Evolutionary conservation across 2,329 filamentous ascomycete genomes (phyloP).

Genomic region (Rhynchosporium secalis): DNA sequence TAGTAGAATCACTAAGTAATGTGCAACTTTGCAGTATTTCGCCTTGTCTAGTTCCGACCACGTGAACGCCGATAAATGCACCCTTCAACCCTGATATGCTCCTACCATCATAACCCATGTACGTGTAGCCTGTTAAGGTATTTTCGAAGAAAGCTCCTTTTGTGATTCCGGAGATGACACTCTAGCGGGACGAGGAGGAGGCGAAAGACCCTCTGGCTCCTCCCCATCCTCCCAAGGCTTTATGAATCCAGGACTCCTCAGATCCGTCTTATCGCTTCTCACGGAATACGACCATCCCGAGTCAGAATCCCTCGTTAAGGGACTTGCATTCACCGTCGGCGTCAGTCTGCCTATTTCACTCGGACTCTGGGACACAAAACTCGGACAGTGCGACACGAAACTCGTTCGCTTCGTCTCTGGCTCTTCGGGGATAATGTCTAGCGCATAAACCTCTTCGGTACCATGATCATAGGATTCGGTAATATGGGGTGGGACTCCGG

Average conservation of each 20-base stretch:
- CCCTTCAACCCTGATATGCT: background rate
- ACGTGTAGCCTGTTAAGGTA: background rate
- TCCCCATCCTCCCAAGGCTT: background rate
- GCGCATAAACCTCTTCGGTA: background rate
- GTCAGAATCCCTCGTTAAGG: background rate
- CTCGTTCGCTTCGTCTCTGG: background rate
- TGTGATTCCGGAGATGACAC: background rate
- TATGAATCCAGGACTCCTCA: background rate
- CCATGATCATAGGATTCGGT: background rate
- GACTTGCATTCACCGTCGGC: background rate
- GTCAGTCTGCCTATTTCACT: constrained; percentile 3
- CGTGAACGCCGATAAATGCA: background rate
- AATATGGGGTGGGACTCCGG: background rate
- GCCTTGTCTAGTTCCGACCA: background rate
- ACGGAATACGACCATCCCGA: background rate
- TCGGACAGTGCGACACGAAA: background rate
- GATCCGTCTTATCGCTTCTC: constrained; percentile 3
- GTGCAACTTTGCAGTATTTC: background rate
- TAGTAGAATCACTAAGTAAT: no score
- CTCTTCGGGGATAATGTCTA: constrained; percentile 6
- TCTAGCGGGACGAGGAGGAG: background rate
- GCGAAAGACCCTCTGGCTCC: constrained; percentile 4
- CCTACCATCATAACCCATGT: background rate
- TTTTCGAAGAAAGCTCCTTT: background rate
- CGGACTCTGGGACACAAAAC: background rate